Base-by-base conservation (phyloP, 1,284 basidiomycete genomes). In the Ceratobasidium sp. region DNA sequence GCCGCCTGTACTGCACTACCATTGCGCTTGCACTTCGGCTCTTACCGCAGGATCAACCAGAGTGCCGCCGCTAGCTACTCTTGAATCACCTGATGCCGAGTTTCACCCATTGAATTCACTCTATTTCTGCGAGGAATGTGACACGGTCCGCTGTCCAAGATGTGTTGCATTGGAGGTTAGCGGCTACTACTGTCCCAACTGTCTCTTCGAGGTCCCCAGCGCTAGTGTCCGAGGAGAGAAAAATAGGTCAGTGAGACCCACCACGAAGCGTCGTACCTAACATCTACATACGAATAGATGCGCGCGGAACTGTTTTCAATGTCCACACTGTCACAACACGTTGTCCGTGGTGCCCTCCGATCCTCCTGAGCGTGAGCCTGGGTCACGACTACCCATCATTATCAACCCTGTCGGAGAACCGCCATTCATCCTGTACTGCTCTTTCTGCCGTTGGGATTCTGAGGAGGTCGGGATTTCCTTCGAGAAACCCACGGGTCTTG, bases 41-140 rank as follows among this genome's bases (percentile, higher is more conserved):
- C 58, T 62, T 8, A 11, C 31, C 4, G 41, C 41, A 37, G 58
- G 56, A 39, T 27, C 58, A 14, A 27, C 31, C 34, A 61, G 69
- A 34, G 58, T 49, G 37, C 56, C 69, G 0, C 69, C 69, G 27
- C 58, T 61, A 11, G 37, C 69, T 14, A 72, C 41, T 11, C 69
- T 61, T 19, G 58, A 72, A 41, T 93, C 93, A 1, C 91, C 93
- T 0, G 87, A 89, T 0, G 86, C 88, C 78, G 90, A 88, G 78
- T 94, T 95, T 81, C 93, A 96, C 79, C 88, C 92, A 1, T 87
- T 99, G 9, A 88, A 93, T 77, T 87, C 88, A 24, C 89, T 99
- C 19, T 98, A 95, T 84, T 99, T 98, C 82, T 99, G 98, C 83
- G 96, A 98, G 82, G 97, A 98, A 86, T 99, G 98, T 83, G 96